Percentiles rank a stretch among this genome's conserved stretches.
Conservation (phyloP, 371 early-diverging fungal genomes). For the Amoeboaphelidium protococcarum region DNA sequence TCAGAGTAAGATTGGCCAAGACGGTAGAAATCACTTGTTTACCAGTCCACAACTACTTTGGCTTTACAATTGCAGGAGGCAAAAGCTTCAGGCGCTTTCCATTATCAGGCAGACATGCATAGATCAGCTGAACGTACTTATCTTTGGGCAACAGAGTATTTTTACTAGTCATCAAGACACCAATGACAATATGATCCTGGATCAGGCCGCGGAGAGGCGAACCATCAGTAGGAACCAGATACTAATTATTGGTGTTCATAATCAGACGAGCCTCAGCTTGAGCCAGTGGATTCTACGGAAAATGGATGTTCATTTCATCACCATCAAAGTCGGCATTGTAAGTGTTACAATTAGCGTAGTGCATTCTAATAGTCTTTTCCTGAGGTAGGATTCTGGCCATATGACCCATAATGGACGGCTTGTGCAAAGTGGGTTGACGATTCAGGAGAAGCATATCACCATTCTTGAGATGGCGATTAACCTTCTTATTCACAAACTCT, state of each 20-base stretch:
- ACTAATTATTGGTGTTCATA: conserved; percentile 88
- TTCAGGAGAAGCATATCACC: conserved; percentile 96
- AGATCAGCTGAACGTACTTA: conserved; percentile 82
- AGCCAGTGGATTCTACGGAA: conserved; percentile 91
- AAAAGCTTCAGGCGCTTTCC: conserved; percentile 39
- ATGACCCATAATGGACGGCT: conserved; percentile 98
- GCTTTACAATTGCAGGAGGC: conserved; percentile 67
- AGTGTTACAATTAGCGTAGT: conserved; percentile 85
- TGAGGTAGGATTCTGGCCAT: conserved; percentile 85
- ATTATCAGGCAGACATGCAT: conserved; percentile 32
- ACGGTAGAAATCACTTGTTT: conserved; percentile 88
- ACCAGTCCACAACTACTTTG: conserved; percentile 81
- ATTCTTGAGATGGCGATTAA: conserved; percentile 82
- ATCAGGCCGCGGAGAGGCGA: conserved; percentile 96
- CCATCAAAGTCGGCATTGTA: conserved; percentile 99
- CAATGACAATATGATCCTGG: conserved; percentile 97
- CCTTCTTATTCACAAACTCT: conserved; percentile 66
- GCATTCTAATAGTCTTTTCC: conserved; percentile 98
- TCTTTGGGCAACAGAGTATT: conserved; percentile 71
- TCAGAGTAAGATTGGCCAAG: conserved; percentile 53
- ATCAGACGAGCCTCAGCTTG: conserved; percentile 87
- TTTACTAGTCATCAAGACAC: conserved; percentile 72
- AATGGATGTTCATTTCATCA: conserved; percentile 99
- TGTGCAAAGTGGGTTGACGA: conserved; percentile 99
- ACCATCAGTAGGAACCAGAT: conserved; percentile 93